Evolutionary conservation across 2,329 filamentous ascomycete species (phyloP).

Genomic region (Hysterium pulicare): DNA sequence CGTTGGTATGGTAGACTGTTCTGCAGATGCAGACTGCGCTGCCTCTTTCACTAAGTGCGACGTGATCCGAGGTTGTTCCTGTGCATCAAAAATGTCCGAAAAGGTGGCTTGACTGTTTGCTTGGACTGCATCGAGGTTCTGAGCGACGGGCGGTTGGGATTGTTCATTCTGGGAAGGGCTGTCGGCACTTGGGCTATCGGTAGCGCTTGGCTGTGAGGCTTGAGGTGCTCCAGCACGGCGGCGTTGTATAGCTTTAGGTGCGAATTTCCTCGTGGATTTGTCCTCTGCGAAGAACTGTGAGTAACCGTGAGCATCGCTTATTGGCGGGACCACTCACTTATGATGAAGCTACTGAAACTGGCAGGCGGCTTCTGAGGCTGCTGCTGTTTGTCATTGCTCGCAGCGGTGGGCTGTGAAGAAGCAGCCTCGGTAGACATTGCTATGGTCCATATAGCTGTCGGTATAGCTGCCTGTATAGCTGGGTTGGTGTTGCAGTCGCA

Average conservation of each 20-base stretch:
- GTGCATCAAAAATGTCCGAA: no score
- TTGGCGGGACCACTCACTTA: constrained; percentile 25
- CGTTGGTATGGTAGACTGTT: background rate
- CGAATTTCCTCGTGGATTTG: constrained; percentile 47
- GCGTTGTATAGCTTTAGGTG: constrained; percentile 46
- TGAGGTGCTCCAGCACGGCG: constrained; percentile 35
- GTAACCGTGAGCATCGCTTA: no score
- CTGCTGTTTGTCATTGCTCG: constrained; percentile 17
- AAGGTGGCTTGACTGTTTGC: constrained; percentile 2
- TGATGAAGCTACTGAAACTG: constrained; percentile 27
- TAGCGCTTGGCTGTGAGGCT: constrained; percentile 15
- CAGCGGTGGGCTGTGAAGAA: constrained; percentile 12
- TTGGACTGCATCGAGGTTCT: constrained; percentile 11
- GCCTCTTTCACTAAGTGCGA: no score
- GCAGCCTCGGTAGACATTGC: constrained; percentile 28
- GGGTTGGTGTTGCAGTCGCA: no score
- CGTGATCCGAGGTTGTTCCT: no score
- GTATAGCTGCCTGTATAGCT: no score
- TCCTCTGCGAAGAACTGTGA: constrained; percentile 24
- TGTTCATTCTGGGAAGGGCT: constrained; percentile 5
- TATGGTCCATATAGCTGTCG: background rate
- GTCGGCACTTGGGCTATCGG: constrained; percentile 8
- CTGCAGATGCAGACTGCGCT: background rate
- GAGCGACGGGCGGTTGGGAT: constrained; percentile 10
- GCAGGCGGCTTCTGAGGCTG: constrained; percentile 16